phyloP scores from a whole-genome alignment of 352 stramenopile species.

The Globisporangium parvum region DNA sequence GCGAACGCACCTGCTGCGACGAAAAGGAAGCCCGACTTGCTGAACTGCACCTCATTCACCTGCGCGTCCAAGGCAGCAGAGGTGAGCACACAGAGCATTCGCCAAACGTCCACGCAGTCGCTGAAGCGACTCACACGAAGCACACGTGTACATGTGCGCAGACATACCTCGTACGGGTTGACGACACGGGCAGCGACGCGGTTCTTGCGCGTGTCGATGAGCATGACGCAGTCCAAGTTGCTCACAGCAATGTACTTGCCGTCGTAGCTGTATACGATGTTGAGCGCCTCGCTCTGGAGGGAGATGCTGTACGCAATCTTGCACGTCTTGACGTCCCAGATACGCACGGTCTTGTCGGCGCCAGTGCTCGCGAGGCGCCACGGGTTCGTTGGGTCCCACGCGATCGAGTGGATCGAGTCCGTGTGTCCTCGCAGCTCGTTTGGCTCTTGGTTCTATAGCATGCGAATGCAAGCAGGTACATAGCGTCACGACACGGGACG shows the following conservation, averaged over 20 bases:
- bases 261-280: conserved; percentile 76
- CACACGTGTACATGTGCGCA: neutral
- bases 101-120: neutral
- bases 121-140: no score
- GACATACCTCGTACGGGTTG: conserved; percentile 62
- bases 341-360: conserved; percentile 76
- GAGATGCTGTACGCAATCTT: conserved; percentile 76
- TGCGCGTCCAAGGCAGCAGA: conserved; percentile 9
- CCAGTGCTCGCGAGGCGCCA: conserved; percentile 61
- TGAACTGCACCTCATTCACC: conserved; percentile 81
- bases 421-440: conserved; percentile 66
- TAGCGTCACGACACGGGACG: no score
- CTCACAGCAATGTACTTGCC: conserved; percentile 78
- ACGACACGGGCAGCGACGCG: conserved; percentile 70
- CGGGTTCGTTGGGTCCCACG: conserved; percentile 66
- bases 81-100: neutral
- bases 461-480: neutral
- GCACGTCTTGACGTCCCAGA: conserved; percentile 78
- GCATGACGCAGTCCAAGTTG: conserved; percentile 65
- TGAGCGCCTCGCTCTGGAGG: conserved; percentile 64
- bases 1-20: conserved; percentile 43
- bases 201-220: conserved; percentile 81
- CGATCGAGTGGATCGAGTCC: conserved; percentile 63
- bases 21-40: conserved; percentile 68
- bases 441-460: conserved; percentile 38